A percentile compares a stretch with the other conserved stretches of the same genome.
These are phyloP conservation scores for Yarrowia bubula DNA, from an alignment of 805 yeast species.

Conservation along the genomic window DNA sequence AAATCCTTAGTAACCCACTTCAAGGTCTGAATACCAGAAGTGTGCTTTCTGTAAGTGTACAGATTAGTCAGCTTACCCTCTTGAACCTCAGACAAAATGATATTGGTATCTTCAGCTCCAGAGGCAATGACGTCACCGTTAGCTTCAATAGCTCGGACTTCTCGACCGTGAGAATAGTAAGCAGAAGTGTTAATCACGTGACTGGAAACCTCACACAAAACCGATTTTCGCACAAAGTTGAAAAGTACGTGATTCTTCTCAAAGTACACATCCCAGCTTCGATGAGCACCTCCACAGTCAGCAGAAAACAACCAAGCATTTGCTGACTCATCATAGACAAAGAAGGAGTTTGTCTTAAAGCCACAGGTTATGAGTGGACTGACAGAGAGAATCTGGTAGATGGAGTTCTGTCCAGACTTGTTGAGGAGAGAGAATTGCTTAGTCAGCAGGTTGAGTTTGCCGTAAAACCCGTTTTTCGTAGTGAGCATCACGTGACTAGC, in stretches of 20 bases:
- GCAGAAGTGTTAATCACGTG: constrained; percentile 36
- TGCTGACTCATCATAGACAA: constrained; percentile 75
- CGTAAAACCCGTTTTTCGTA: constrained; percentile 10
- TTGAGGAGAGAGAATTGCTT: neutral
- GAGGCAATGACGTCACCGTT: constrained; percentile 48
- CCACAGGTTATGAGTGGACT: constrained; percentile 60
- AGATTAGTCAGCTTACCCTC: constrained; percentile 47
- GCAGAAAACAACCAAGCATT: constrained; percentile 69
- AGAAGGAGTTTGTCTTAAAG: constrained; percentile 74
- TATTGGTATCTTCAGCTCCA: constrained; percentile 86
- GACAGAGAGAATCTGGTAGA: neutral
- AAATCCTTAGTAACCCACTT: constrained; percentile 44
- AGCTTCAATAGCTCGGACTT: constrained; percentile 61
- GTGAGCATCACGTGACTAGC: neutral
- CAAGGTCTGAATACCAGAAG: constrained; percentile 81
- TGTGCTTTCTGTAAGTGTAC: constrained; percentile 75
- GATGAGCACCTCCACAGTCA: constrained; percentile 87
- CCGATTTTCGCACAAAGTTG: constrained; percentile 39
- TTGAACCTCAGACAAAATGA: constrained; percentile 52
- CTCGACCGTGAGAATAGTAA: constrained; percentile 84
- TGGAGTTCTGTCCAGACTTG: neutral
- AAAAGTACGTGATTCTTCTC: constrained; percentile 42
- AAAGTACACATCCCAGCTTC: constrained; percentile 64
- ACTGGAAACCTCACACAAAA: constrained; percentile 31
- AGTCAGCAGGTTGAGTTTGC: neutral